Conservation (phyloP, 257 asterid genomes). For the Fraxinus quadrangulata region DNA sequence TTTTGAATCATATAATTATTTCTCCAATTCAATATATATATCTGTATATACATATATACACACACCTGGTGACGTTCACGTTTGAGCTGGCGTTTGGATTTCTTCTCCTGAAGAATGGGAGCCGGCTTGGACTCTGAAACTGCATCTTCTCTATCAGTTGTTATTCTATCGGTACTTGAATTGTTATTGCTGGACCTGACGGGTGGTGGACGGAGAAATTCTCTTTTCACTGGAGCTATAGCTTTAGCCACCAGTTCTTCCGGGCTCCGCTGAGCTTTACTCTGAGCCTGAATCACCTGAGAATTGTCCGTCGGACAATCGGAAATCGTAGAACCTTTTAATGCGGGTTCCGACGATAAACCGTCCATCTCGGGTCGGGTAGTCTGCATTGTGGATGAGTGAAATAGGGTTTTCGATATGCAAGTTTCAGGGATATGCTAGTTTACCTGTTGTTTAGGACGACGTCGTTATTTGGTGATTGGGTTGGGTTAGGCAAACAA, state of each 20-base stretch:
- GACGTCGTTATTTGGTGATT: background rate
- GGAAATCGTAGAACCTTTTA: slow-evolving; percentile 18
- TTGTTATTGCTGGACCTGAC: slow-evolving; percentile 29
- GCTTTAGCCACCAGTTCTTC: slow-evolving; percentile 85
- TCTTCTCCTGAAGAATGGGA: slow-evolving; percentile 68
- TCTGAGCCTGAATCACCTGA: background rate
- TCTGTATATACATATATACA: background rate
- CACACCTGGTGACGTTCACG: slow-evolving; percentile 86
- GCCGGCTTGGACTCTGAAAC: slow-evolving; percentile 34
- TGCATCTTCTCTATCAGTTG: slow-evolving; percentile 26
- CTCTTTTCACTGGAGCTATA: slow-evolving; percentile 79
- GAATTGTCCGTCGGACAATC: slow-evolving; percentile 21
- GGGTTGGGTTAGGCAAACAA: background rate
- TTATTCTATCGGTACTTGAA: slow-evolving; percentile 26
- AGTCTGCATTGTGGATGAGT: background rate
- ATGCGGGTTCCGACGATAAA: slow-evolving; percentile 8
- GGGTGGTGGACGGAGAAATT: slow-evolving; percentile 75
- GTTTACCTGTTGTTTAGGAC: background rate
- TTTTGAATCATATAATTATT: too few species aligned
- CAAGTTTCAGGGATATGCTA: background rate
- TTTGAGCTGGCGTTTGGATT: slow-evolving; percentile 90
- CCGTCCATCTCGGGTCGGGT: slow-evolving; percentile 48
- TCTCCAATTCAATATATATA: background rate
- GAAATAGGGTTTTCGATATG: slow-evolving; percentile 37
- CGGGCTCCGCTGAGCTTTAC: slow-evolving; percentile 25